Base-by-base conservation (phyloP, 768 basidiomycete genomes). In the Boletellus ananas region DNA sequence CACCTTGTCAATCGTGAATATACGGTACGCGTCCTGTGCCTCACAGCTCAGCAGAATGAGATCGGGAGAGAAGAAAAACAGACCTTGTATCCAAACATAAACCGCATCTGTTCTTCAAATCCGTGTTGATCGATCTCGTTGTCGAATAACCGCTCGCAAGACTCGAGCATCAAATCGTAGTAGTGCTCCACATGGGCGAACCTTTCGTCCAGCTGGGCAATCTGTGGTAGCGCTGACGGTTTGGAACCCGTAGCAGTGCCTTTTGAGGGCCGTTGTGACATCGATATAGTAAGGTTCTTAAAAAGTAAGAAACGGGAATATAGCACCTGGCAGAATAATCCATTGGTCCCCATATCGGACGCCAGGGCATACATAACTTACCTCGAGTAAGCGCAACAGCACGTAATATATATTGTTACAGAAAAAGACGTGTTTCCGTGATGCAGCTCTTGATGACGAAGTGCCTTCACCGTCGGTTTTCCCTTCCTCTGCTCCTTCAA, bases 1-100 rank as follows among this genome's bases (percentile, higher is more conserved):
- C 33, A 97, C 75, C 67, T 96, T 94, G 71, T 99, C 95, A 21
- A 96, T 74, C 0, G 95, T 97, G 68, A 96, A 99, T 60, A 93
- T 80, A 62, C 85, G 87, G 67, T 91, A 97, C 0, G 84, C 84
- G 23, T 89, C 75, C 85, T 87, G 53, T 8, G 16, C 36, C 6
- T 6, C 36, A n/a, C 17, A 8, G 6, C 23, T 55, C 35, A 62
- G 60, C 12, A 4, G 3, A 13, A 39, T 34, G 27, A 18, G 39
- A 33, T 21, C 9, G 11, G 13, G 34, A 20, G 13, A n/a, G 1
- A 16, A 16, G 14, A 9, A 12, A 40, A 47, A 54, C 64, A 25
- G 33, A 87, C 93, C 75, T 82, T 81, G 38, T 83, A 77, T n/a
- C 90, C 89, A 67, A 92, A 94, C 76, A 93, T 84, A 48, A 77